Conservation (phyloP, 129 eudicot species). For the Arctium minus region DNA sequence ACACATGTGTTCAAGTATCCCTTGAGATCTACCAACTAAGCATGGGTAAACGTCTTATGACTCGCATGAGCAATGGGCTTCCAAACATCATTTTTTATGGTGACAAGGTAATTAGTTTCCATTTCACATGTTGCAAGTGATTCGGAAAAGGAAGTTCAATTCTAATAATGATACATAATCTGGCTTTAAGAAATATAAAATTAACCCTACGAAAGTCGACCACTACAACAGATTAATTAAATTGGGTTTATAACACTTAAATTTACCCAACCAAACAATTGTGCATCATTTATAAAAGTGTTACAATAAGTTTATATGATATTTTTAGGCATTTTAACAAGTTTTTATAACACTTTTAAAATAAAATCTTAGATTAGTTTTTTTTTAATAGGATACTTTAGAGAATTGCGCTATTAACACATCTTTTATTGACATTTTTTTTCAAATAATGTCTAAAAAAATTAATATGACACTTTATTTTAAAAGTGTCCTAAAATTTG, state of each 20-base stretch:
- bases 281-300: background rate
- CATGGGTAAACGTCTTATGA: background rate
- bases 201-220: background rate
- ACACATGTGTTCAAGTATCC: conserved; percentile 29
- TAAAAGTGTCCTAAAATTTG: too few relatives aligned
- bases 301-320: background rate
- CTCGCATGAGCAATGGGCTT: background rate
- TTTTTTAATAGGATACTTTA: background rate
- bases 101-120: conserved; percentile 19
- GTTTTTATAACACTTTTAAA: background rate
- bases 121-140: background rate
- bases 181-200: background rate
- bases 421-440: background rate
- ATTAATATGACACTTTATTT: too few relatives aligned
- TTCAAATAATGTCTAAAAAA: too few relatives aligned
- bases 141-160: background rate
- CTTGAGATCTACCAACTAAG: conserved; percentile 25
- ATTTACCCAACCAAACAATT: background rate
- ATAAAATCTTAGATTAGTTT: background rate
- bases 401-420: background rate
- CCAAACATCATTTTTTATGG: conserved; percentile 9
- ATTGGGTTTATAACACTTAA: background rate
- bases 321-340: too few relatives aligned
- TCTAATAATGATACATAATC: background rate
- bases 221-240: background rate